phyloP scores from a whole-genome alignment of 139 green algal species.

The Asterochloris sp. region DNA sequence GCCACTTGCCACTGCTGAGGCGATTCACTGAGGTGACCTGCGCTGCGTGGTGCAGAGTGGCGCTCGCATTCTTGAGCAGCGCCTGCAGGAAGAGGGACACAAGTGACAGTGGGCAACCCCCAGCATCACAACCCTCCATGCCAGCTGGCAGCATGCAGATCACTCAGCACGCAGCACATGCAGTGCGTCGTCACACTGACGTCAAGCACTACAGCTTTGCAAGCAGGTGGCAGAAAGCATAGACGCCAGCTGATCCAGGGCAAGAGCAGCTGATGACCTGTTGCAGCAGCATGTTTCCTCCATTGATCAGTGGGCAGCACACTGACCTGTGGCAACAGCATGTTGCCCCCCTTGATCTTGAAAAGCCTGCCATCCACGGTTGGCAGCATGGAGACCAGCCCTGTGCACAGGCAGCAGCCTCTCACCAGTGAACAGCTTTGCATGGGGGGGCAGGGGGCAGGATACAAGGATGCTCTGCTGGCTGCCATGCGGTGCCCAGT shows the following conservation, averaged over 20 bases:
- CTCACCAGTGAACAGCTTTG: not conserved
- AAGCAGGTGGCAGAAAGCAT: not conserved
- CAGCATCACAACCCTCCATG: not conserved
- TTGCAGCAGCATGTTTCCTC: too few species aligned
- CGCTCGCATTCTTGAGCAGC: not conserved
- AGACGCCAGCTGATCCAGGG: not conserved
- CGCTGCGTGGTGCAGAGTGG: not conserved
- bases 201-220: not conserved
- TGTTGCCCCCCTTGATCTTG: slow-evolving; percentile 52
- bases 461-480: not conserved
- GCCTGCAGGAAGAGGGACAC: not conserved
- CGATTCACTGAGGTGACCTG: not conserved
- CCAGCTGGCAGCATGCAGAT: not conserved
- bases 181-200: not conserved
- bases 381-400: slow-evolving; percentile 59
- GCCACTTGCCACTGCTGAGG: not conserved
- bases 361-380: slow-evolving; percentile 25
- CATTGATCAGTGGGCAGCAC: slow-evolving; percentile 13
- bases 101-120: not conserved
- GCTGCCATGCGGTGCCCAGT: not conserved
- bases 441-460: not conserved
- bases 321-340: slow-evolving; percentile 23
- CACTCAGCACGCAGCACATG: not conserved
- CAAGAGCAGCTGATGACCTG: too few species aligned
- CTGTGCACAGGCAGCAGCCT: slow-evolving; percentile 31